Percentiles rank a stretch among this genome's conserved stretches.
Conservation (phyloP, 345 rosid genomes). For the Euphorbia tirucalli region DNA sequence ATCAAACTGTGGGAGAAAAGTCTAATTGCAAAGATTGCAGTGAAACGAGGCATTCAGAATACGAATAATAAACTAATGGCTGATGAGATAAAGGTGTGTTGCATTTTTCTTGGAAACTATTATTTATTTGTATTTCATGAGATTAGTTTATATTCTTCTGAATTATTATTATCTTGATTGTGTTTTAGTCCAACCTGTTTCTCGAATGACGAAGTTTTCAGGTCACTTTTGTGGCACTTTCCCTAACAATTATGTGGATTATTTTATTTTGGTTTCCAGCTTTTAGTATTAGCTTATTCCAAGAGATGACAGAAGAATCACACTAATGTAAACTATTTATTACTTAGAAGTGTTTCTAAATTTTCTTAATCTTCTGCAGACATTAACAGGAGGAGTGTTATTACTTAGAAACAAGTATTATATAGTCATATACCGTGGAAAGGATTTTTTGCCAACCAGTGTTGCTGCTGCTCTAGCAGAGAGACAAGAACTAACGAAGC, state of each 20-base stretch:
- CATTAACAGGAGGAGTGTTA: conserved; percentile 85
- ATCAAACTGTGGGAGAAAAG: conserved; percentile 95
- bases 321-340: conserved; percentile 1
- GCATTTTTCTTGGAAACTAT: neutral
- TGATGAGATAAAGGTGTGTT: conserved; percentile 83
- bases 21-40: conserved; percentile 77
- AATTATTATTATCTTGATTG: neutral
- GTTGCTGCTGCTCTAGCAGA: conserved; percentile 87
- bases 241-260: neutral
- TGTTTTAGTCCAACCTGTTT: neutral
- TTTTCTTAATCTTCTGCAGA: conserved; percentile 38
- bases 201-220: conserved; percentile 7
- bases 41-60: conserved; percentile 95
- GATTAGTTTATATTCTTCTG: neutral
- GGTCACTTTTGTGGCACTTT: neutral
- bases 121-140: neutral
- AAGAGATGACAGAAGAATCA: neutral
- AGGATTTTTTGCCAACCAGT: conserved; percentile 88
- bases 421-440: conserved; percentile 93
- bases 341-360: neutral
- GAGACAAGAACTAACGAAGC: conserved; percentile 69
- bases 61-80: conserved; percentile 97
- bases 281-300: conserved; percentile 2
- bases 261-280: neutral
- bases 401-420: conserved; percentile 91